Evolutionary conservation across 78 protist genomes (phyloP).

Genomic region (Monocercomonoides exilis): DNA sequence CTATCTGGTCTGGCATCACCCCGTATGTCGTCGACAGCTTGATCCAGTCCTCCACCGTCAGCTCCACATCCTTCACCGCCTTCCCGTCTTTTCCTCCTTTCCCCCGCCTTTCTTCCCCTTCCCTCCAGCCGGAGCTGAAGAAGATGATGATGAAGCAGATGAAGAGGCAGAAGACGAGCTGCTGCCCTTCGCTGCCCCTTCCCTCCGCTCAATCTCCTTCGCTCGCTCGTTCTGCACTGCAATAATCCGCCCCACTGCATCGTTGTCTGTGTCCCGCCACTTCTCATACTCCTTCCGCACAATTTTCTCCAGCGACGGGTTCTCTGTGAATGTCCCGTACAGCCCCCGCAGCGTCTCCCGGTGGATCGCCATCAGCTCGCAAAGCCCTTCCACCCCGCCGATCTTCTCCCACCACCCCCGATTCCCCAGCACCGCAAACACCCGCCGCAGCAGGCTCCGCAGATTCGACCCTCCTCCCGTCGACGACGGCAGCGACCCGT

Average conservation of each 20-base stretch:
- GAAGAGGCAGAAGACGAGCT: too few species aligned
- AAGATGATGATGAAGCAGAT: too few species aligned
- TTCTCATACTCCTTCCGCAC: not conserved
- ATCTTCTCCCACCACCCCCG: conserved; percentile 26
- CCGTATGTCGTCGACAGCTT: not conserved
- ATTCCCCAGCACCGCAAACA: not conserved
- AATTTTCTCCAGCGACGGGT: not conserved
- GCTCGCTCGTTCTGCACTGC: not conserved
- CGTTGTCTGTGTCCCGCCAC: not conserved
- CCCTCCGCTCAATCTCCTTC: not conserved
- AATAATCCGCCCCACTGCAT: not conserved
- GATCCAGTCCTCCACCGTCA: not conserved
- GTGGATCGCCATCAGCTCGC: not conserved
- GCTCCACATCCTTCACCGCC: too few species aligned
- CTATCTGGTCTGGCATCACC: conserved; percentile 23
- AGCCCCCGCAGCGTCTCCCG: not conserved
- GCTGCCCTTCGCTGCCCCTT: not conserved
- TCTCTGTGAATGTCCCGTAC: not conserved
- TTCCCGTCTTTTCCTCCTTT: too few species aligned
- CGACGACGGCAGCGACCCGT: conserved; percentile 32
- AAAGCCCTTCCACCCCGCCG: conserved; percentile 14
- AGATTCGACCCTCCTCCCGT: conserved; percentile 33
- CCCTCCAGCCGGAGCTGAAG: too few species aligned
- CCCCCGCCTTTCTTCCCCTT: too few species aligned
- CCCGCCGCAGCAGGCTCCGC: conserved; percentile 19